Evolutionary conservation across 768 basidiomycete species (phyloP), one percentile per base, ranked within the genome.

Genomic region (Calocybe indica): DNA sequence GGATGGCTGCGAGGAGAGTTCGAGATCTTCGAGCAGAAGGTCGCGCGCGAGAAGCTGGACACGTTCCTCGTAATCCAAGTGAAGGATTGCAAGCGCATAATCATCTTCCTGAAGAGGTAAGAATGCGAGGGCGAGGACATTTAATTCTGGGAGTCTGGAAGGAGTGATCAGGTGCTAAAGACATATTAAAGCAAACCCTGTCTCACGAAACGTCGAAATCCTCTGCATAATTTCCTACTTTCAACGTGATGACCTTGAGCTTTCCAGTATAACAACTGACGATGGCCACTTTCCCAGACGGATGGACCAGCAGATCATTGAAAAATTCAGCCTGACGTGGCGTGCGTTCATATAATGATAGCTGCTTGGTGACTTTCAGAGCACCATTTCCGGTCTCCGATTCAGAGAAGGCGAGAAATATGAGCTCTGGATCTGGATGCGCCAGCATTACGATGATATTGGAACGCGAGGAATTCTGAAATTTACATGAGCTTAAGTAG

Each of bases 371-470:
- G 9, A 63, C 57, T 2, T 54, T 59, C 11, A 88, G 62, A 31
- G 60, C 60, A 13, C 66, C 68, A 37, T 50, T 58, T 9, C 62
- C 67, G 12, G 46, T 54, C 46, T 58, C 60, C 32, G 68, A 59
- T 34, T 71, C 67, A 2, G 62, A 61, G 57, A 82, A 85, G 3
- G 67, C 59, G 36, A 92, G 67, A 52, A 89, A 71, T 33, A 90
- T 62, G 9, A 91, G 71, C 50, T 82, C 80, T 7, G 88, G 85
- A 32, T 86, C 79, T 1, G 88, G 88, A 55, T 89, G 87, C 50
- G 86, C 86, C 0, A 85, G 75, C 58, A 91, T 72, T 31, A 88
- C 72, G 14, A 88, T 60, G 10, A 91, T 55, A 57, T 80, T 80
- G 29, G 72, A 72, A 53, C 65, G 69, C 33, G 56, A 51, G 37